A percentile compares a stretch with the other conserved stretches of the same genome.
phyloP scores from a whole-genome alignment of 495 filamentous ascomycete species.

The Hapsidospora chrysogenum region DNA sequence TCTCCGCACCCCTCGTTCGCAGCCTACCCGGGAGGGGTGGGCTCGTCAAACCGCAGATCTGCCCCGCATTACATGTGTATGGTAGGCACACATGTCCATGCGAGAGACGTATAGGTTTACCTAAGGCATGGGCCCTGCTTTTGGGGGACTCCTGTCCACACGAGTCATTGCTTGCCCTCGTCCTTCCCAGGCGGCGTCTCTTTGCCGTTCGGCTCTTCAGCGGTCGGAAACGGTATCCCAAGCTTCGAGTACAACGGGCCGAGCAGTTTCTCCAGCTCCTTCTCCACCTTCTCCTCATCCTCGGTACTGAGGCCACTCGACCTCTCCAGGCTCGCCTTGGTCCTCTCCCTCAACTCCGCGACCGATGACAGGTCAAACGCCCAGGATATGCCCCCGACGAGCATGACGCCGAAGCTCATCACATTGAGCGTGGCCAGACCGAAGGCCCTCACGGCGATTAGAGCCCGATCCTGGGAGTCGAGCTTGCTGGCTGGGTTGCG shows the following conservation, averaged over 20 bases:
- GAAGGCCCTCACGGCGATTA: conserved; percentile 63
- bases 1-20: too few species aligned
- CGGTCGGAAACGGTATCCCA: background rate
- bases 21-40: too few species aligned
- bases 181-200: too few species aligned
- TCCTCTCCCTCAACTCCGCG: conserved; percentile 44
- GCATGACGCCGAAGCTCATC: conserved; percentile 49
- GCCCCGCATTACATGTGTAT: too few species aligned
- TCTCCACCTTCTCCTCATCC: conserved; percentile 50
- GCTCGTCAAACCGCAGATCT: too few species aligned
- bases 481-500: conserved; percentile 4
- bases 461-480: conserved; percentile 23
- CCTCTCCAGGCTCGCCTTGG: conserved; percentile 28
- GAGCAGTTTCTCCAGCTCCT: conserved; percentile 49
- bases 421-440: conserved; percentile 74
- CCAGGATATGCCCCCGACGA: conserved; percentile 47
- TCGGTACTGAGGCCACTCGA: conserved; percentile 32
- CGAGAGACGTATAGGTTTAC: too few species aligned
- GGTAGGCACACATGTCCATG: too few species aligned
- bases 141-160: too few species aligned
- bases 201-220: too few species aligned
- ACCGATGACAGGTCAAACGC: conserved; percentile 53
- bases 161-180: too few species aligned
- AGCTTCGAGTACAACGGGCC: background rate
- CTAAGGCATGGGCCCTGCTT: too few species aligned